Evolutionary conservation across 352 stramenopile genomes (phyloP).

Genomic region (Globisporangium spinosum): DNA sequence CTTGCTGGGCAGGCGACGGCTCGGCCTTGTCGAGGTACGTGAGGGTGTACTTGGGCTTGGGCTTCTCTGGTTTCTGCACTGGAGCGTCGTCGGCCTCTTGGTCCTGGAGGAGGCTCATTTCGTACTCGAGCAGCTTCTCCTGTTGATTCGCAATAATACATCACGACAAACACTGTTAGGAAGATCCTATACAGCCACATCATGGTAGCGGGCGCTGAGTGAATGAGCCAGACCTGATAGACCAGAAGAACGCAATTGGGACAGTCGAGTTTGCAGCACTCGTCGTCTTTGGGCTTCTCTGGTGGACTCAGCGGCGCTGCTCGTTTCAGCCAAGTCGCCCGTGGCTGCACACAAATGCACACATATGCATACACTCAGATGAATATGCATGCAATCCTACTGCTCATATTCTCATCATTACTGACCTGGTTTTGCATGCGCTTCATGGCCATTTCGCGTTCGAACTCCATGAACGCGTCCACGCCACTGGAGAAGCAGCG

Average conservation of each 20-base stretch:
- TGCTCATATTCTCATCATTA: constrained; percentile 4
- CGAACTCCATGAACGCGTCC: constrained; percentile 86
- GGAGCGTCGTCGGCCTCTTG: constrained; percentile 6
- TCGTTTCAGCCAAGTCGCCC: constrained; percentile 14
- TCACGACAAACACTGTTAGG: neutral
- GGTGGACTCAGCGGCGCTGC: constrained; percentile 44
- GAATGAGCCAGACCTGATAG: constrained; percentile 51
- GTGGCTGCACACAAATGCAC: constrained; percentile 16
- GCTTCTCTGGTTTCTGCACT: constrained; percentile 25
- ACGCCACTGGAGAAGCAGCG: constrained; percentile 33
- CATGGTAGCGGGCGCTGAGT: neutral
- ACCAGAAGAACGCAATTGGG: constrained; percentile 85
- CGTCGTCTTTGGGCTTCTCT: constrained; percentile 65
- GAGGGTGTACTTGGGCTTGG: constrained; percentile 44
- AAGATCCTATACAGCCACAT: neutral
- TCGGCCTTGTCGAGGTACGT: constrained; percentile 36
- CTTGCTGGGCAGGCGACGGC: constrained; percentile 19
- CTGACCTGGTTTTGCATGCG: constrained; percentile 36
- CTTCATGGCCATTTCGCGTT: constrained; percentile 77
- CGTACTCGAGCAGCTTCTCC: constrained; percentile 84
- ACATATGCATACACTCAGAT: neutral
- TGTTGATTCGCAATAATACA: constrained; percentile 16
- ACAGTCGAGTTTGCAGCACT: constrained; percentile 83
- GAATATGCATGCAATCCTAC: neutral
- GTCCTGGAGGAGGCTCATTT: constrained; percentile 47